Percentiles rank a stretch among this genome's conserved stretches.
Evolutionary conservation across 2,329 filamentous ascomycete genomes (phyloP).

Genomic region (Proliferodiscus dingleyae): DNA sequence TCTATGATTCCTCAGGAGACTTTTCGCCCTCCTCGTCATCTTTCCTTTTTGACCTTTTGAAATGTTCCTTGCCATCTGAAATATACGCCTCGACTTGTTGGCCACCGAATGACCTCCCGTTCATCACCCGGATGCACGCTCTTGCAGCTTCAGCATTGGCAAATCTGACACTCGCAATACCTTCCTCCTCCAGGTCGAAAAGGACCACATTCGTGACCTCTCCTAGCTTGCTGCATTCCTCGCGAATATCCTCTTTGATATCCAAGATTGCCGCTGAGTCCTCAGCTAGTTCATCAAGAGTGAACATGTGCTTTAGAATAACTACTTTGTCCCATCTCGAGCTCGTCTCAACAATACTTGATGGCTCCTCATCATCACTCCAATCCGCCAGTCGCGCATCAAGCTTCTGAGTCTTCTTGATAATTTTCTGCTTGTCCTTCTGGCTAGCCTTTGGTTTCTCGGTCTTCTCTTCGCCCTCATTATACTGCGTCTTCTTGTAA

Average conservation of each 20-base stretch:
- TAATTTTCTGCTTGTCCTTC: slow-evolving; percentile 82
- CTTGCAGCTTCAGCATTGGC: slow-evolving; percentile 63
- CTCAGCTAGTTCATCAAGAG: slow-evolving; percentile 75
- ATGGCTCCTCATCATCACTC: slow-evolving; percentile 84
- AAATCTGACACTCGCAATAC: slow-evolving; percentile 83
- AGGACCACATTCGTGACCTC: slow-evolving; percentile 86
- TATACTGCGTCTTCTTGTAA: slow-evolving; percentile 82
- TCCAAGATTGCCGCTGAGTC: slow-evolving; percentile 79
- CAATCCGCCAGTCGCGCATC: slow-evolving; percentile 91
- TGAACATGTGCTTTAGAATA: slow-evolving; percentile 91
- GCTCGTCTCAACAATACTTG: slow-evolving; percentile 49
- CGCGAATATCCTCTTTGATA: slow-evolving; percentile 89
- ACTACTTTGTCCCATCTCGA: slow-evolving; percentile 73
- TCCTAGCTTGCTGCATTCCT: slow-evolving; percentile 83
- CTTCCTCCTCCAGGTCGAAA: slow-evolving; percentile 80
- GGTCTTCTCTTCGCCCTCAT: slow-evolving; percentile 38
- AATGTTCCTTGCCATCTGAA: slow-evolving; percentile 66
- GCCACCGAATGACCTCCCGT: slow-evolving; percentile 75
- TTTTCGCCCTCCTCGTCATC: slow-evolving; percentile 26
- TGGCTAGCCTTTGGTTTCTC: slow-evolving; percentile 47
- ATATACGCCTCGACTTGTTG: slow-evolving; percentile 67
- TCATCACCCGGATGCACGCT: slow-evolving; percentile 69
- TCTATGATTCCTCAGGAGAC: neutral
- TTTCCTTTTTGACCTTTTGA: slow-evolving; percentile 60
- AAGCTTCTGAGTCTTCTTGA: slow-evolving; percentile 84